Conservation (phyloP, 768 basidiomycete species). For the Coprinellus micaceus region DNA sequence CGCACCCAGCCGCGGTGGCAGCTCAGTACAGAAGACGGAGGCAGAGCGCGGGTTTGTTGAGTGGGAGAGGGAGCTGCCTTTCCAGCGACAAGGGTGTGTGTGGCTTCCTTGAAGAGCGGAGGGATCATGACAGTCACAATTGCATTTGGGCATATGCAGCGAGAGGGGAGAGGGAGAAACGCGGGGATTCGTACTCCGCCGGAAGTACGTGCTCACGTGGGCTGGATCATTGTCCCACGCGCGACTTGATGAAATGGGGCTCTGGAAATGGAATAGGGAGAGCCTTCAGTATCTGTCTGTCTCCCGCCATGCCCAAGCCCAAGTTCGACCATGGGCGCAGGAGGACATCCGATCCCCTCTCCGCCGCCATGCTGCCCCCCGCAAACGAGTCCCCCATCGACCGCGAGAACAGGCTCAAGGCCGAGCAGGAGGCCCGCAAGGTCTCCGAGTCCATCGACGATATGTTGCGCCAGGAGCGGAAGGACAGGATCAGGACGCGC, state of each 20-base stretch:
- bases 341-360: slow-evolving; percentile 66
- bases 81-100: too few species aligned
- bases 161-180: background rate
- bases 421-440: slow-evolving; percentile 68
- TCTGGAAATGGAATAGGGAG: background rate
- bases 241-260: background rate
- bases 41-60: too few species aligned
- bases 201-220: background rate
- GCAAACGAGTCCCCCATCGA: slow-evolving; percentile 66
- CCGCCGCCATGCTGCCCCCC: slow-evolving; percentile 65
- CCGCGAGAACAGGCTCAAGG: slow-evolving; percentile 59
- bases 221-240: background rate
- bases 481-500: slow-evolving; percentile 54
- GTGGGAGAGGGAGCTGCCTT: too few species aligned
- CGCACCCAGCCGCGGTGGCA: too few species aligned
- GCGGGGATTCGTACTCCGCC: background rate
- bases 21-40: too few species aligned
- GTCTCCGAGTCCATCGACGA: slow-evolving; percentile 78
- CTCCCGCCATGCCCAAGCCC: slow-evolving; percentile 34
- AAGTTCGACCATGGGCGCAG: slow-evolving; percentile 35
- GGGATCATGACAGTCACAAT: too few species aligned
- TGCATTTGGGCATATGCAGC: background rate
- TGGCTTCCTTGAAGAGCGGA: too few species aligned
- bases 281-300: background rate
- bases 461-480: slow-evolving; percentile 64